Conservation (phyloP, 345 rosid species). For the Dovyalis caffra region DNA sequence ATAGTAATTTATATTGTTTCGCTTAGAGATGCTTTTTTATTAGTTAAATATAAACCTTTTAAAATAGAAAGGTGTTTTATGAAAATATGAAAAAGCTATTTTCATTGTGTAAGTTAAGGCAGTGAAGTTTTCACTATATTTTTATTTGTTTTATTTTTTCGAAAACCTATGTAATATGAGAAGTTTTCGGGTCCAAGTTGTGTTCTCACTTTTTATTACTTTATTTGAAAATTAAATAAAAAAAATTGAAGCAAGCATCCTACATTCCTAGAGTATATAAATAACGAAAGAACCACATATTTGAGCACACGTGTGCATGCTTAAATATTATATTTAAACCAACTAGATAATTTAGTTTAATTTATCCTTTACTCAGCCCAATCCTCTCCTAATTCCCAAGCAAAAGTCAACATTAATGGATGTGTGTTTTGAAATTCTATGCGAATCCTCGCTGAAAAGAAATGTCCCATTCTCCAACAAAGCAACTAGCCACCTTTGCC, state of each 20-base stretch:
- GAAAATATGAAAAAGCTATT: neutral
- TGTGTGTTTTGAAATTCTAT: slow-evolving; percentile 1
- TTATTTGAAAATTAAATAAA: neutral
- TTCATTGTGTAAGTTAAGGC: neutral
- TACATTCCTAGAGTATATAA: neutral
- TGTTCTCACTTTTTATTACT: neutral
- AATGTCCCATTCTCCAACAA: slow-evolving; percentile 9
- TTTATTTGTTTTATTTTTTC: too few species aligned
- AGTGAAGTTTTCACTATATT: too few species aligned
- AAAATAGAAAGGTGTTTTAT: neutral
- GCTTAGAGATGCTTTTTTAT: too few species aligned
- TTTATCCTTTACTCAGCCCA: neutral
- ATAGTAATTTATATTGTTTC: too few species aligned
- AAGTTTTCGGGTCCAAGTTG: neutral
- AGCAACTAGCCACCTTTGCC: neutral
- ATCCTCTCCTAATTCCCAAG: slow-evolving; percentile 5
- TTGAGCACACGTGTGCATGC: too few species aligned
- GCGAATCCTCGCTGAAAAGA: slow-evolving; percentile 7
- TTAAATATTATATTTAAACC: neutral
- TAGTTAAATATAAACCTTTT: neutral
- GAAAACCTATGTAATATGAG: neutral
- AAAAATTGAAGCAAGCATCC: neutral
- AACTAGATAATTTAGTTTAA: neutral
- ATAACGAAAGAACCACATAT: neutral
- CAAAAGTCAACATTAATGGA: neutral